Evolutionary conservation across 495 filamentous ascomycete genomes (phyloP), one percentile per base, ranked within the genome.

Genomic region (Daldinia caldariorum): DNA sequence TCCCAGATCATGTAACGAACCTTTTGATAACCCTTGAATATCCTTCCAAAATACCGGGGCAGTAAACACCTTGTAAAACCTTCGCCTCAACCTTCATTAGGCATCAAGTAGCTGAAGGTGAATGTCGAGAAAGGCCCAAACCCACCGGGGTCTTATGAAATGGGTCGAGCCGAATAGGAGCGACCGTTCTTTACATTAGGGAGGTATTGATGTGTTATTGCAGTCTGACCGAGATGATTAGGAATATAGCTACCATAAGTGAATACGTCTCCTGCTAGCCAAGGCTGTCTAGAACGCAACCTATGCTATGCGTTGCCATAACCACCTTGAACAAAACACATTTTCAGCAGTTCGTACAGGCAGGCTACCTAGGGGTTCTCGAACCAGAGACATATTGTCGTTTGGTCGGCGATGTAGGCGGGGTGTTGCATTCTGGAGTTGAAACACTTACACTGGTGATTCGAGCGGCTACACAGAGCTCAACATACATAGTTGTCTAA

Each of bases 51-150:
- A 47, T 47, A 10, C 16, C 16, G 18, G 9, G 43, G 43, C 9
- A 22, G 20, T 47, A 47, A 12, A 59, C 59, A 60, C 63, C 51
- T 71, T 53, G 37, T 43, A 32, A 12, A 50, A 29, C 38, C 60
- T 49, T 47, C 58, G 29, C 53, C 29, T 57, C 34, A 26, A 16
- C 43, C 56, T 31, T 50, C 59, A 64, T 67, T 64, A 56, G 63
- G 69, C 69, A 71, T 63, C 59, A 68, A 68, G 37, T 31, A 34
- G 26, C 6, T 31, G 47, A 64, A 71, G 59, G 69, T 47, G 49
- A 47, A 58, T 32, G 12, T 39, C 26, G 18, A 71, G 39, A 22
- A 49, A 57, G 18, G 49, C 22, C 49, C 49, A 22, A 53, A 31
- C 14, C 49, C 20, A 12, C 43, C 9, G 18, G 43, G 43, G 43